Base-by-base conservation (phyloP, 371 early-diverging fungal species). In the Mucor irregularis region DNA sequence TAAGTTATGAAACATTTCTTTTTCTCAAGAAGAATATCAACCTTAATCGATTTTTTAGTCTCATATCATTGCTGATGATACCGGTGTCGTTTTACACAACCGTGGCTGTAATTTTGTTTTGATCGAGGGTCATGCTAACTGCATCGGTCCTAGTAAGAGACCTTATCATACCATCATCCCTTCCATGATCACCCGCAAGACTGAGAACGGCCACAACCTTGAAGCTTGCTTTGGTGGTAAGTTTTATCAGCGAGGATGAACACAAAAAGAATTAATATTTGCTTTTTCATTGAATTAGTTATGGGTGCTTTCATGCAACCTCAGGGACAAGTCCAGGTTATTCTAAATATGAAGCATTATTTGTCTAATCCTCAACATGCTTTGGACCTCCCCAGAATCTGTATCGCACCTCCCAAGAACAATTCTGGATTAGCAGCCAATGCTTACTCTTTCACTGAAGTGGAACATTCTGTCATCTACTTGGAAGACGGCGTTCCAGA, bases 161-260 rank as follows among this genome's bases (percentile, higher is more conserved):
- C 90, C 93, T 0, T 90, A 88, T 49, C 93, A 93, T 71, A 93
- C 93, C 1, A 91, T 93, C 33, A 90, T 91, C 45, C 90, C 90
- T 9, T 87, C 84, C 10, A 82, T 88, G 82, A 82, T 80, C 17
- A 84, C 84, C 2, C 60, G 58, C 25, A 73, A 63, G 40, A 25
- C 52, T 0, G 56, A 62, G 9, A 62, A 68, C 19, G 62, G 62
- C 3, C 73, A 74, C 53, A 80, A 74, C 8, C 64, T 81, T 9
- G 73, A 69, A 53, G 74, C 80, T 37, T 75, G 71, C 33, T 84
- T 80, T 60, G 83, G 85, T 17, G 74, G 78, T 73, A 68, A 53
- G 38, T 49, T 35, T 57, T 24, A 40, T 5, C 5, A 14, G 24
- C 1, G 11, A 30, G n/a, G 28, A n/a, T 22, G 22, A 48, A 37